A percentile compares a stretch with the other conserved stretches of the same genome.
Conservation (phyloP, 331 rosid species). For the Quercus phellos region DNA sequence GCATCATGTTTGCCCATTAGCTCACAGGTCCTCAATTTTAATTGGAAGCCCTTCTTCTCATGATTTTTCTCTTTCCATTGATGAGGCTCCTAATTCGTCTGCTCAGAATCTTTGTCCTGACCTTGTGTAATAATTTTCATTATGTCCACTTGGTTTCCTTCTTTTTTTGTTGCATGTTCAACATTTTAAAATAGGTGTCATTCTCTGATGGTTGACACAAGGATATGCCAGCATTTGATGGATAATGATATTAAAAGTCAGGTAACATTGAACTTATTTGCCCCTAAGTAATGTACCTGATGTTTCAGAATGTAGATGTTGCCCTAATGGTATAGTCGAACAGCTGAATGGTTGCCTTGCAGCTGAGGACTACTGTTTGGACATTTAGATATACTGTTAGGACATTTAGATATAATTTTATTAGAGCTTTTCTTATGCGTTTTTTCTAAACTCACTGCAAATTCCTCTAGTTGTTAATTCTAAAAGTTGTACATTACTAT, state of each 20-base stretch:
- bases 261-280: neutral
- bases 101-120: neutral
- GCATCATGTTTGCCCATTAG: neutral
- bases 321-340: neutral
- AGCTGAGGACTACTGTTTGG: neutral
- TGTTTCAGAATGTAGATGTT: too few species aligned
- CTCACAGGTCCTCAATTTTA: neutral
- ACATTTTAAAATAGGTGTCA: neutral
- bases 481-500: too few species aligned
- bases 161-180: neutral
- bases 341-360: neutral
- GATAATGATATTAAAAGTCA: neutral
- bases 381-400: neutral
- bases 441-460: neutral
- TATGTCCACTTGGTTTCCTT: neutral
- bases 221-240: neutral
- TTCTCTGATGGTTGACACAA: neutral
- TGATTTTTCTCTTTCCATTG: neutral
- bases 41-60: neutral
- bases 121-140: neutral
- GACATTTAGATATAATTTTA: neutral
- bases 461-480: too few species aligned
- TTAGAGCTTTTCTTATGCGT: neutral
- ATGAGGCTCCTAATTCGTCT: neutral
- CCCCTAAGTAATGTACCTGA: too few species aligned